These are phyloP conservation scores for Hirsutella minnesotensis DNA, from an alignment of 2,329 filamentous ascomycete genomes.

Conservation along the genomic window DNA sequence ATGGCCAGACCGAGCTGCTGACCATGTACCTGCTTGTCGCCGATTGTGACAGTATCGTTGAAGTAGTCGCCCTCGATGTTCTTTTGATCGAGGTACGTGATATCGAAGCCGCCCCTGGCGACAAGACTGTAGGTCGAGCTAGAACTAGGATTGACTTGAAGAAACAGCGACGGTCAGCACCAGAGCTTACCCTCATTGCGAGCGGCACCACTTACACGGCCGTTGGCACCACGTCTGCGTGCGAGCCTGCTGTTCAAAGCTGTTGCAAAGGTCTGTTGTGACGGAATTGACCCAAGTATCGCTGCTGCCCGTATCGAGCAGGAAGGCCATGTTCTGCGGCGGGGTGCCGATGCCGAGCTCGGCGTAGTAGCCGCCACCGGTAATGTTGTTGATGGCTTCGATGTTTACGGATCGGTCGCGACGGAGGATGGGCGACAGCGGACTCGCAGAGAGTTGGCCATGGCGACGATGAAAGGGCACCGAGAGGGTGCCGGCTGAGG, in stretches of 20 bases:
- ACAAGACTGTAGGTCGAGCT: conserved; percentile 38
- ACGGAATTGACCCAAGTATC: conserved; percentile 51
- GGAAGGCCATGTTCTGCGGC: conserved; percentile 38
- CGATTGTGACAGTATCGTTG: conserved; percentile 41
- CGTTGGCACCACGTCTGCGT: neutral
- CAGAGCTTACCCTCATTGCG: neutral
- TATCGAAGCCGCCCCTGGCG: conserved; percentile 35
- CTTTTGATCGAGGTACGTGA: conserved; percentile 48
- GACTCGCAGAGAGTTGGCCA: neutral
- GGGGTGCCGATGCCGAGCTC: conserved; percentile 48
- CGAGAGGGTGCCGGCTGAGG: conserved; percentile 11
- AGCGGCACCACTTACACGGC: neutral
- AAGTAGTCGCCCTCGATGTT: conserved; percentile 46
- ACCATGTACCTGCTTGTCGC: conserved; percentile 29
- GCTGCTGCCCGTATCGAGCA: conserved; percentile 52
- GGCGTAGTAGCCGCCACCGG: conserved; percentile 43
- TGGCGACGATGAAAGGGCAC: conserved; percentile 8
- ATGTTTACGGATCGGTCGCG: conserved; percentile 20
- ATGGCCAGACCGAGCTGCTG: conserved; percentile 45
- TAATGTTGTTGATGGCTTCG: conserved; percentile 37
- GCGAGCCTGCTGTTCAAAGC: conserved; percentile 18
- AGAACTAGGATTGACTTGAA: conserved; percentile 23
- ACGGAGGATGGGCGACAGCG: conserved; percentile 9
- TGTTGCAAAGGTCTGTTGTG: conserved; percentile 47
- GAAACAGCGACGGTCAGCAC: neutral